Conservation (phyloP, 2,329 filamentous ascomycete genomes). For the Penicillium oxalicum region DNA sequence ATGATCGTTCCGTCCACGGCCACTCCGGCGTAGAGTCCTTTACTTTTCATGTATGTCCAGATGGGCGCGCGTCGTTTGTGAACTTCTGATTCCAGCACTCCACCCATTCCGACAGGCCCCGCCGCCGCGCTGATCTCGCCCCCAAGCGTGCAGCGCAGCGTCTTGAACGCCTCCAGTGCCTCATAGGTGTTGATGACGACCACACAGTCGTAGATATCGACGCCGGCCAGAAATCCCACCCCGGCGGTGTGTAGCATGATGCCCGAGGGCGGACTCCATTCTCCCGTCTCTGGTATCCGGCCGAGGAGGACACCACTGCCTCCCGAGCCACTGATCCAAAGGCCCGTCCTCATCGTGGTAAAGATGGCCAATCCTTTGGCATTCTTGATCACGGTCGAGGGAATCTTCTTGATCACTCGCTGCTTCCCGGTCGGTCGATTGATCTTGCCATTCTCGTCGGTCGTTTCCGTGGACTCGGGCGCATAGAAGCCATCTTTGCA, state of each 20-base stretch:
- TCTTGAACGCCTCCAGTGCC: conserved; percentile 77
- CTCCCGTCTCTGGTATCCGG: conserved; percentile 69
- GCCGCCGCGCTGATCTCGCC: conserved; percentile 71
- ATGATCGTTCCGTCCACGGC: conserved; percentile 83
- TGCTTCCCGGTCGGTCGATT: conserved; percentile 56
- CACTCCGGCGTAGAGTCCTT: conserved; percentile 80
- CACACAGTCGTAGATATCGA: conserved; percentile 94
- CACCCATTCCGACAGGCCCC: conserved; percentile 72
- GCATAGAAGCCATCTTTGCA: conserved; percentile 72
- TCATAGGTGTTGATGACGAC: conserved; percentile 84
- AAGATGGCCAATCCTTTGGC: conserved; percentile 89
- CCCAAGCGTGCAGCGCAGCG: conserved; percentile 70
- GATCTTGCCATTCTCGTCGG: conserved; percentile 40
- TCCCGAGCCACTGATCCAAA: conserved; percentile 87
- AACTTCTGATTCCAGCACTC: conserved; percentile 62
- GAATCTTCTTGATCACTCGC: conserved; percentile 73
- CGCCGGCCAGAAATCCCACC: conserved; percentile 81
- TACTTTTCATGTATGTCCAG: conserved; percentile 82
- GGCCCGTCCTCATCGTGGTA: conserved; percentile 87
- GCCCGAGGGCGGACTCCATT: conserved; percentile 86
- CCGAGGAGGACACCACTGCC: conserved; percentile 84
- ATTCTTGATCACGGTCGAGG: conserved; percentile 75
- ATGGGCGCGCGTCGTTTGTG: conserved; percentile 65
- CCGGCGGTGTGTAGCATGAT: conserved; percentile 86
- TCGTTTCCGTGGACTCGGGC: conserved; percentile 47